Conservation (phyloP, 345 rosid genomes). For the Abelmoschus esculentus region DNA sequence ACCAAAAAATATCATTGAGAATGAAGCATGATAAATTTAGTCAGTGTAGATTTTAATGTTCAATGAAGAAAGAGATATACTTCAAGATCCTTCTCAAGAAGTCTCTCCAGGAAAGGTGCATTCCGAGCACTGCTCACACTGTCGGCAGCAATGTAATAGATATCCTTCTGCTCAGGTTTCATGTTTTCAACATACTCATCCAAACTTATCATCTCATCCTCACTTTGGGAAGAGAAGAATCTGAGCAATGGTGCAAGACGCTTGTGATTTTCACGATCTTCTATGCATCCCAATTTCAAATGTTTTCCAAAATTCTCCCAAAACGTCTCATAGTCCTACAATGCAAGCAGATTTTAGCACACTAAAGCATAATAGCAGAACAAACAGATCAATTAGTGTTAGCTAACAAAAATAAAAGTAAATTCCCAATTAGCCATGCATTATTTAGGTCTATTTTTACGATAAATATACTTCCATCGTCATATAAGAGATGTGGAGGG, state of each 20-base stretch:
- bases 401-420: neutral
- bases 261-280: slow-evolving; percentile 97
- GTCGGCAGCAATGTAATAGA: slow-evolving; percentile 84
- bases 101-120: slow-evolving; percentile 94
- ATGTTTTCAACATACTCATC: slow-evolving; percentile 96
- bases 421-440: neutral
- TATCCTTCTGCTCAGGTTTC: slow-evolving; percentile 93
- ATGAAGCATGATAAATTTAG: neutral
- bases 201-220: slow-evolving; percentile 84
- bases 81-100: slow-evolving; percentile 76
- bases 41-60: neutral
- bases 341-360: slow-evolving; percentile 5
- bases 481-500: neutral
- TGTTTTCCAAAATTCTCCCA: slow-evolving; percentile 92
- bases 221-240: slow-evolving; percentile 95
- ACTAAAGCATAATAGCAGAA: neutral
- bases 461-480: neutral
- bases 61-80: slow-evolving; percentile 27
- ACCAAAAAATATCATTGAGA: slow-evolving; percentile 1
- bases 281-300: slow-evolving; percentile 86
- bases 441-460: neutral
- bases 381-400: neutral
- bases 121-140: slow-evolving; percentile 80
- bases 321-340: slow-evolving; percentile 88
- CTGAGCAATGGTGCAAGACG: slow-evolving; percentile 91